Base-by-base conservation (phyloP, 2,329 filamentous ascomycete species). In the Calonectria ilicicola region DNA sequence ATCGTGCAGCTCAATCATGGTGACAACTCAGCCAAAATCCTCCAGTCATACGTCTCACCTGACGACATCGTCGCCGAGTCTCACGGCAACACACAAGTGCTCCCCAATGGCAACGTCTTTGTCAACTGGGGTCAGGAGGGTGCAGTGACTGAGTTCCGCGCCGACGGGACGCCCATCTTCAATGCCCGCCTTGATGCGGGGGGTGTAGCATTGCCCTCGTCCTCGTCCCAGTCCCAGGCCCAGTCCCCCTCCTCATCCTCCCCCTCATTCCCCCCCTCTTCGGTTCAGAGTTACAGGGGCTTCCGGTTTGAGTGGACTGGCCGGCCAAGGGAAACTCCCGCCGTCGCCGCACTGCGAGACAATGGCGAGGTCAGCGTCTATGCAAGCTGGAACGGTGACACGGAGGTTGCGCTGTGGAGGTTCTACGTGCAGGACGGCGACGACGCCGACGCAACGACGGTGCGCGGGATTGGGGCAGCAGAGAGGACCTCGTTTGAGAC, bases 41-140 rank as follows among this genome's bases (percentile, higher is more conserved):
- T 88, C 15, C 85, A 85, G 63, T 84, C 84, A 15, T 89, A 88
- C 81, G 82, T 83, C 40, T 86, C 88, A 0, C 88, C 88, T 0
- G 86, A 89, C 67, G 81, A 83, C 5, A 81, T 91, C 9, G 81
- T 87, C 0, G 86, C 88, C 32, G 87, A 85, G 56, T 89, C 89
- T 0, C 86, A 87, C 72, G 85, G 85, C 7, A 85, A 81, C 49
- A 86, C 88, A 17, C 90, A 92, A 74, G 76, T 89, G 8, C 84
- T 92, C 0, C 85, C 87, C 0, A 87, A 87, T 67, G 87, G 87
- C 42, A 88, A 90, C 70, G 86, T 86, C 8, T 82, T 92, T 44
- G 86, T 92, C 60, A 89, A 89, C 75, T 92, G 90, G 90, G 90
- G 91, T 2, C 85, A 85, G 0, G 85, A 84, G 26, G 87, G 87